Base-by-base conservation (phyloP, 768 basidiomycete species). In the Suillus discolor region DNA sequence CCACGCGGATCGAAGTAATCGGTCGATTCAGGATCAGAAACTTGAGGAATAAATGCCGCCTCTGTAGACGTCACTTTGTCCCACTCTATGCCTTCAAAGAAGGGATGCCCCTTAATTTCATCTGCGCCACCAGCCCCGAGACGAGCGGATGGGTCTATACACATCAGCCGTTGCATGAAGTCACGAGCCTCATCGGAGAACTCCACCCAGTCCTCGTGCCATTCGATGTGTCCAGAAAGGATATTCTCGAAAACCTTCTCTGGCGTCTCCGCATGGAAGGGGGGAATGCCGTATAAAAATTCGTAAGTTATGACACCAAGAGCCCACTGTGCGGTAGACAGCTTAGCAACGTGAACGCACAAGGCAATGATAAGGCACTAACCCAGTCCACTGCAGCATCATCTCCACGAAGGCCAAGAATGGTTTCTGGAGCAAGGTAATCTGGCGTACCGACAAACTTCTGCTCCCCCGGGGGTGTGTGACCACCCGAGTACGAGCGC, bases 181-280 rank as follows among this genome's bases (percentile, higher is more conserved):
- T 98, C 93, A 63, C 88, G 88, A 31, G 92, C 92, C 73, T 96
- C 94, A 15, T 86, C 84, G 16, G 94, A 93, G 70, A 89, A 88
- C 64, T 96, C 93, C 20, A 96, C 81, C 83, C 90, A 94, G 51
- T 97, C 95, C 70, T 97, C 95, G 75, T 97, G 93, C 96, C 96
- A 99, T 66, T 97, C 91, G 73, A 99, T 85, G 38, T 91, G 89
- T 6, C 96, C 90, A 13, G 97, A 97, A 25, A 99, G 84, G 72
- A 99, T 98, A 74, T 99, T 99, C 79, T 97, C 96, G 72, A 99
- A 99, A 5, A 99, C 96, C 78, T 92, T 93, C 76, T 97, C 96
- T 0, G 97, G 97, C 9, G 93, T 93, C 66, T 98, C 96, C 57
- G 94, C 97, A 73, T 99, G 95, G 85, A 99, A 99, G 3, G 97